Conservation (phyloP, 441 rosid species). For the Erodium moschatum region DNA sequence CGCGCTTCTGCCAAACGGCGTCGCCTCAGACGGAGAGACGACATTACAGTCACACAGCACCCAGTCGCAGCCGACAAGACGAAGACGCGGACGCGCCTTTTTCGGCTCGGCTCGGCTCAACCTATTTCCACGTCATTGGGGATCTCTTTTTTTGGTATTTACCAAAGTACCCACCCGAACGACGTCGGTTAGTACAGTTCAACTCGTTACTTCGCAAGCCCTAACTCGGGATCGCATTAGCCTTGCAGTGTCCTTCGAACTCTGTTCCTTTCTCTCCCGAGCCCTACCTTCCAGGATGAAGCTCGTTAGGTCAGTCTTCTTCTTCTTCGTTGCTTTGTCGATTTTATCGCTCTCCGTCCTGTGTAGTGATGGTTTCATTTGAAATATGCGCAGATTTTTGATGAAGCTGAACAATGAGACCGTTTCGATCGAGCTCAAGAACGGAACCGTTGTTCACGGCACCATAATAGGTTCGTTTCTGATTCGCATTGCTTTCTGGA, state of each 20-base stretch:
- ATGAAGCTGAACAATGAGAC: conserved; percentile 98
- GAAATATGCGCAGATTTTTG: conserved; percentile 55
- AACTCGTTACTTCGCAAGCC: conserved; percentile 7
- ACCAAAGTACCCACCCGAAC: not conserved
- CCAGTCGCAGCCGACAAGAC: no score
- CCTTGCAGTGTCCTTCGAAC: not conserved
- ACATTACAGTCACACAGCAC: not conserved
- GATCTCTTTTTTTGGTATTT: no score
- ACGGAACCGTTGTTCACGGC: conserved; percentile 86
- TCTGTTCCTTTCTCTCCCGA: not conserved
- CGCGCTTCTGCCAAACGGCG: conserved; percentile 3
- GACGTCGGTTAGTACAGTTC: not conserved
- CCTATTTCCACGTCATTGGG: no score
- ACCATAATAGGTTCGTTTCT: conserved; percentile 65
- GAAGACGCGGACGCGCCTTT: no score
- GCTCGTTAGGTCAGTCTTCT: conserved; percentile 8
- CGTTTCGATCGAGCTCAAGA: conserved; percentile 90
- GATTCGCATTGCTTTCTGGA: not conserved
- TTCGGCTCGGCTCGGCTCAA: no score
- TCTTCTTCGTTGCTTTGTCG: not conserved
- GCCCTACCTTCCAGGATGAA: conserved; percentile 10
- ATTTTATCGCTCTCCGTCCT: not conserved
- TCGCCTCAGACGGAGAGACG: not conserved
- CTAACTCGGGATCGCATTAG: not conserved
- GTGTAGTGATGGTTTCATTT: not conserved